Evolutionary conservation across 495 filamentous ascomycete genomes (phyloP).

Genomic region (Chaetomium tenue): DNA sequence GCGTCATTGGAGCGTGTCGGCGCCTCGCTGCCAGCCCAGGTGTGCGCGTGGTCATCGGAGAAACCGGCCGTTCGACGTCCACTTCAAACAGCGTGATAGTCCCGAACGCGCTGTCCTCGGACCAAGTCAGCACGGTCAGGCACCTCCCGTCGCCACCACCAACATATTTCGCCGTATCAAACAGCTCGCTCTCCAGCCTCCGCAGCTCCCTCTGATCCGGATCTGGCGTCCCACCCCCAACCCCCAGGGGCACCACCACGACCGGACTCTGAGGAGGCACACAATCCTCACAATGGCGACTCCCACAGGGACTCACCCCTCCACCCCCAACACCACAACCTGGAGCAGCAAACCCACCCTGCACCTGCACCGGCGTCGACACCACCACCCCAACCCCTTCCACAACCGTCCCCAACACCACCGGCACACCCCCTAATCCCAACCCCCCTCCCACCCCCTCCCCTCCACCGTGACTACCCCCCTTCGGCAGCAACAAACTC

Average conservation of each 20-base stretch:
- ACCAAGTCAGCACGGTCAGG: conserved; percentile 24
- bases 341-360: background rate
- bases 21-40: background rate
- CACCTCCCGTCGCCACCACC: background rate
- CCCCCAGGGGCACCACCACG: background rate
- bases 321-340: too few species aligned
- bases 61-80: background rate
- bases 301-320: background rate
- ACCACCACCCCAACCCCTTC: background rate
- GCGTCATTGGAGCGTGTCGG: background rate
- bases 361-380: background rate
- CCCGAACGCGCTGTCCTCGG: conserved; percentile 15
- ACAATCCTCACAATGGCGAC: background rate
- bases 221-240: background rate
- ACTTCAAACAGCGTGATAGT: conserved; percentile 23
- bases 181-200: conserved; percentile 23
- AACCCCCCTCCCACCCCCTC: too few species aligned
- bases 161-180: conserved; percentile 25
- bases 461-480: too few species aligned
- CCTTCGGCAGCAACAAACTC: background rate
- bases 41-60: too few species aligned
- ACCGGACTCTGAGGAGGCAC: background rate
- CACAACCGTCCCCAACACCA: too few species aligned
- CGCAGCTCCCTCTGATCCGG: background rate
- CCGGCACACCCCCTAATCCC: too few species aligned